Conservation (phyloP, 495 filamentous ascomycete genomes). For the Aspergillus carlsbadensis region DNA sequence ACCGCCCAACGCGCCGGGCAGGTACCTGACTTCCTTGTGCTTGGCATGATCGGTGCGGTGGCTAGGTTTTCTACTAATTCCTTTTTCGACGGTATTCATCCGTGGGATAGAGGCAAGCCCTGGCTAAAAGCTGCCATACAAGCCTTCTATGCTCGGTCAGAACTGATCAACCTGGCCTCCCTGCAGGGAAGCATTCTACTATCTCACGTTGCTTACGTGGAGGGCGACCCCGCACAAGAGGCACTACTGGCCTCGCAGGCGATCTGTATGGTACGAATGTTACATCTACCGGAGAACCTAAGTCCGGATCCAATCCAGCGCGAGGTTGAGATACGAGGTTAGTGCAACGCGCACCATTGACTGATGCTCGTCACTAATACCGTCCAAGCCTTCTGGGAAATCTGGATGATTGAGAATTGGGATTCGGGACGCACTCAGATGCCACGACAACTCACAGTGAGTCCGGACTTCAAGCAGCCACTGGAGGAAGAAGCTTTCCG, state of each 20-base stretch:
- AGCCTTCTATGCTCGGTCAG: background rate
- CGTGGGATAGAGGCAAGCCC: slow-evolving; percentile 2
- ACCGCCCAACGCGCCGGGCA: background rate
- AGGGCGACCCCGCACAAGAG: slow-evolving; percentile 4
- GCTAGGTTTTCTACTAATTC: background rate
- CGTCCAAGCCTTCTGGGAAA: background rate
- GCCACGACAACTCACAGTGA: background rate
- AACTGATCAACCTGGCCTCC: slow-evolving; percentile 2
- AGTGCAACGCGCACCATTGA: background rate
- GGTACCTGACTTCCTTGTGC: background rate
- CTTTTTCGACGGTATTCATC: slow-evolving; percentile 1
- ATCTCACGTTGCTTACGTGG: background rate
- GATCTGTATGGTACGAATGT: slow-evolving; percentile 4
- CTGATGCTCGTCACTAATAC: background rate
- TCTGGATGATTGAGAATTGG: slow-evolving; percentile 8
- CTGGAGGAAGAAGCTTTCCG: slow-evolving; percentile 6
- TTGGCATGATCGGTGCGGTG: background rate
- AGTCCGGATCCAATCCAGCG: slow-evolving; percentile 3
- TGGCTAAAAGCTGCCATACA: slow-evolving; percentile 1
- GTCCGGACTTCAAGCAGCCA: background rate
- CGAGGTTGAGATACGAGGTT: slow-evolving; percentile 10
- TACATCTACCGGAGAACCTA: slow-evolving; percentile 1
- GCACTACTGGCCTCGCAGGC: slow-evolving; percentile 5
- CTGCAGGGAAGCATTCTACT: slow-evolving; percentile 2
- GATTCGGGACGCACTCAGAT: slow-evolving; percentile 1